Evolutionary conservation across 805 yeast species (phyloP), one percentile per base, ranked within the genome.

Genomic region (Cyberlindnera mycetangii): DNA sequence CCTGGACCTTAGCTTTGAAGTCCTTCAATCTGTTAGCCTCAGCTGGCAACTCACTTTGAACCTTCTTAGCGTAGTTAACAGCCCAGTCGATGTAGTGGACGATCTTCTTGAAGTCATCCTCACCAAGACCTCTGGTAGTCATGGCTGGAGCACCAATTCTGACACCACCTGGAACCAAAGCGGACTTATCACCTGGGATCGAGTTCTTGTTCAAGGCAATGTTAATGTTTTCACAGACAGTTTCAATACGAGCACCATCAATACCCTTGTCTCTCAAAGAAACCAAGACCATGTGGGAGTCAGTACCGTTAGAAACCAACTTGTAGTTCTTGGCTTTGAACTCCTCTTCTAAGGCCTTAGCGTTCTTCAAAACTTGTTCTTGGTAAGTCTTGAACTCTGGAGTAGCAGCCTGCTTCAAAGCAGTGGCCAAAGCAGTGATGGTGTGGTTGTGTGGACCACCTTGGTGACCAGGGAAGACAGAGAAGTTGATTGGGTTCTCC

Each of bases 371-470:
- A 22, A 92, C 96, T 55, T 79, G 78, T 62, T 78, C 69, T 71
- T 92, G 98, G 73, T 92, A 92, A 59, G 79, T 75, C 66, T 78
- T 84, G 74, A 83, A 92, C 67, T 88, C 97, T 31, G 96, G 95
- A 37, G 92, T 75, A 41, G 79, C 73, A 45, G 96, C 90, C 74
- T 92, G 98, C 64, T 88, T 88, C 61, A 92, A 78, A 31, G 98
- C 98, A 46, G 89, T 92, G 25, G 98, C 95, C 58, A 92, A 75
- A 17, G 98, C 98, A 52, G 96, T 81, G 62, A 92, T 92, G 58
- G 98, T 92, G 71, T 92, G 97, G 74, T 92, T 92, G 70, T 92
- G 98, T 56, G 99, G 99, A 64, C 99, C 99, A 75, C 99, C 99
- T 75, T 92, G 99, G 69, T 92, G 98, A 53, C 95, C 98, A 57